A percentile compares a stretch with the other conserved stretches of the same genome.
phyloP scores from a whole-genome alignment of 805 yeast genomes.

The Pichia californica region DNA sequence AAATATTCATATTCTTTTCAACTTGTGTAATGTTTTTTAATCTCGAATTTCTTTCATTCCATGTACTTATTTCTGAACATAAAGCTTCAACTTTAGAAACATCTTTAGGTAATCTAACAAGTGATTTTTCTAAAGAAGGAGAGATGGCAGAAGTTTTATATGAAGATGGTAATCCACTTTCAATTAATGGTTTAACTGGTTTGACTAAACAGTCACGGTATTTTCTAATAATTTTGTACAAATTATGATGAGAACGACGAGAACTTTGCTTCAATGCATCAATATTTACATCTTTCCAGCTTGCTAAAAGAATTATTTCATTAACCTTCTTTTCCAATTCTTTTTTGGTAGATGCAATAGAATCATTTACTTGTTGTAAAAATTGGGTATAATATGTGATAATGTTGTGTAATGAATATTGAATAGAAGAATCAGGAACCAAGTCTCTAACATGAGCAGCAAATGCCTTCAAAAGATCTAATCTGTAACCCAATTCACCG shows the following conservation, averaged over 20 bases:
- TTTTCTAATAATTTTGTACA: constrained; percentile 78
- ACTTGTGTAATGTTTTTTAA: constrained; percentile 46
- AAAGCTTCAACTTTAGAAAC: constrained; percentile 10
- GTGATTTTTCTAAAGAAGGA: background rate
- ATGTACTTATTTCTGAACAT: constrained; percentile 35
- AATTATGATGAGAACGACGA: constrained; percentile 73
- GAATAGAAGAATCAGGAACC: constrained; percentile 20
- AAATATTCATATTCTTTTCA: constrained; percentile 48
- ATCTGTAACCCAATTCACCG: constrained; percentile 65
- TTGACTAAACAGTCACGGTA: constrained; percentile 59
- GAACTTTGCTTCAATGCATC: constrained; percentile 94
- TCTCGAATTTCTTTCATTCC: constrained; percentile 53
- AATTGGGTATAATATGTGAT: constrained; percentile 66
- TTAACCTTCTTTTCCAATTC: constrained; percentile 68
- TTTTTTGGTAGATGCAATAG: constrained; percentile 41
- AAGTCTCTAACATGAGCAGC: constrained; percentile 40
- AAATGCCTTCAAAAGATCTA: constrained; percentile 61
- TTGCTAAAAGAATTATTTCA: constrained; percentile 82
- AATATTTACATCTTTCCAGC: constrained; percentile 95
- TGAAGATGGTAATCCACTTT: constrained; percentile 41
- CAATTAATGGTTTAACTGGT: constrained; percentile 50
- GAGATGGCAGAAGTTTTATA: constrained; percentile 2
- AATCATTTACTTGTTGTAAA: constrained; percentile 38
- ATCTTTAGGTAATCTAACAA: constrained; percentile 3
- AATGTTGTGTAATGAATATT: constrained; percentile 49